phyloP scores from a whole-genome alignment of 1,139 yeast genomes.

The Protomyces pachydermus region DNA sequence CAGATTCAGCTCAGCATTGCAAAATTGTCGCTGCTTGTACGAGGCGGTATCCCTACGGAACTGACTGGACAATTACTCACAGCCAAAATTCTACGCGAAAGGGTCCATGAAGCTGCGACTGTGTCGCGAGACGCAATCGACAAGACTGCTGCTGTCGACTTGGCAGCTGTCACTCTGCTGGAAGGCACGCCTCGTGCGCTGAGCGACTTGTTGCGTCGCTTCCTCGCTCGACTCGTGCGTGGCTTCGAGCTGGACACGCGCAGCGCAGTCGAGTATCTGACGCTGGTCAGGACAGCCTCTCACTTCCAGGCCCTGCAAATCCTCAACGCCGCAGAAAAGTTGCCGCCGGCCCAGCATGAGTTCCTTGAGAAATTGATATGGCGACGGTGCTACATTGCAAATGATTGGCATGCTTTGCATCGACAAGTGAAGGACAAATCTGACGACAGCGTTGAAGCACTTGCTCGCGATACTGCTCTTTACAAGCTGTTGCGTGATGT shows the following conservation, averaged over 20 bases:
- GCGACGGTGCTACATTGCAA: constrained; percentile 59
- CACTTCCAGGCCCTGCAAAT: constrained; percentile 46
- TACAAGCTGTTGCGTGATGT: not conserved
- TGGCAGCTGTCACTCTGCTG: constrained; percentile 4
- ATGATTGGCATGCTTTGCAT: constrained; percentile 52
- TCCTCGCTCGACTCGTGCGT: constrained; percentile 42
- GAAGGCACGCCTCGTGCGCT: constrained; percentile 5
- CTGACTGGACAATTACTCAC: constrained; percentile 14
- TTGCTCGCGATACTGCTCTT: constrained; percentile 46
- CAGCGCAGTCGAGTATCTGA: constrained; percentile 56
- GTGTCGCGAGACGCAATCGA: constrained; percentile 8
- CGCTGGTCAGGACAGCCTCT: constrained; percentile 45
- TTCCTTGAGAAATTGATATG: constrained; percentile 43
- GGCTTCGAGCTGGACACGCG: constrained; percentile 45
- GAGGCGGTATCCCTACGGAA: constrained; percentile 18
- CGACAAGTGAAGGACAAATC: constrained; percentile 43
- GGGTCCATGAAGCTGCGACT: constrained; percentile 2
- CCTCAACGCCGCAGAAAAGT: constrained; percentile 31
- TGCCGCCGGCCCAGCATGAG: constrained; percentile 14
- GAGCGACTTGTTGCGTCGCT: constrained; percentile 35
- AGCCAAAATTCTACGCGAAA: not conserved
- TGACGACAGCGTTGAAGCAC: constrained; percentile 46
- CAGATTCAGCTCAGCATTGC: constrained; percentile 65
- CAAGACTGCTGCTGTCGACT: constrained; percentile 23
- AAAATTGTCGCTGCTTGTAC: constrained; percentile 49